These are phyloP conservation scores for Schizosaccharomyces lindneri DNA, from an alignment of 805 yeast genomes.

Conservation along the genomic window DNA sequence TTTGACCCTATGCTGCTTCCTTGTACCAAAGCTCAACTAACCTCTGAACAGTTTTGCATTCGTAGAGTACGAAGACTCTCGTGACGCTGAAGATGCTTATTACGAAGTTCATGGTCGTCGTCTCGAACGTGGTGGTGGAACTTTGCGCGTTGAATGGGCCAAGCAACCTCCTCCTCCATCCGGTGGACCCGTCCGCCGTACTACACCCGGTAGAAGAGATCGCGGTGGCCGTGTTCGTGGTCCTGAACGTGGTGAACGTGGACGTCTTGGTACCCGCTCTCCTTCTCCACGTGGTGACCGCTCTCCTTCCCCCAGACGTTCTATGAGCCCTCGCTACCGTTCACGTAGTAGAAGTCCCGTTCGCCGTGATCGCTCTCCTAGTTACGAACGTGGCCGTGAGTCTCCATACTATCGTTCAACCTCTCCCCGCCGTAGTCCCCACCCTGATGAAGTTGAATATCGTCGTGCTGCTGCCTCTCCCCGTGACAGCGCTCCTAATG, in stretches of 20 bases:
- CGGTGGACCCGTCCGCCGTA: background rate
- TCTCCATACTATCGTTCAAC: background rate
- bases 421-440: background rate
- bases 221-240: background rate
- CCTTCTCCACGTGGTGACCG: background rate
- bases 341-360: background rate
- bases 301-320: background rate
- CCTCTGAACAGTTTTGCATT: slow-evolving; percentile 10
- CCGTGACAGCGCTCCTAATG: too few species aligned
- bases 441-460: background rate
- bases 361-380: background rate
- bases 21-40: background rate
- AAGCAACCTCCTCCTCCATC: background rate
- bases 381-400: background rate
- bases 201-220: background rate
- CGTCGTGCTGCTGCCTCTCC: too few species aligned
- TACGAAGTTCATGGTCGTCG: slow-evolving; percentile 12
- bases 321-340: background rate
- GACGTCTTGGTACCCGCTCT: background rate
- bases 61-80: slow-evolving; percentile 12
- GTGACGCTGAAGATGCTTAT: slow-evolving; percentile 15
- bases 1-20: too few species aligned
- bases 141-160: slow-evolving; percentile 9
- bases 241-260: background rate
- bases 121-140: slow-evolving; percentile 10